Base-by-base conservation (phyloP, 495 filamentous ascomycete genomes). In the Letharia columbiana region DNA sequence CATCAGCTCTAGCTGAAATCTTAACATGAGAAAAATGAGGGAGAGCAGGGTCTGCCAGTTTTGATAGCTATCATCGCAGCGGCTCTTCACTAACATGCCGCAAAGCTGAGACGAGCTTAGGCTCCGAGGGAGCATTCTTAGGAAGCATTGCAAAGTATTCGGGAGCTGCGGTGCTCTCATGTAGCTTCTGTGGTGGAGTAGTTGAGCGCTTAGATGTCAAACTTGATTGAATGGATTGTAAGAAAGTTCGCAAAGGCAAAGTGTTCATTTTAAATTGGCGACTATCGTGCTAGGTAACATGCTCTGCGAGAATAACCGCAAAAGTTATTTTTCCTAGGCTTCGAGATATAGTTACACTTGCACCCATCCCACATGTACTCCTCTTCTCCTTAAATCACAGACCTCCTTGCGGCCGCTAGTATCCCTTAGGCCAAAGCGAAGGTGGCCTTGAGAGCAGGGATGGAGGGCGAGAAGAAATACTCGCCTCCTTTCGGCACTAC, bases 401-500 rank as follows among this genome's bases (percentile, higher is more conserved):
- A 37, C 10, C 5, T 20, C 4, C 12, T 23, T 11, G 10, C 31
- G 12, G 11, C 6, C 54, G 15, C 54, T 37, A 12, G 54, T 33
- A 37, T 20, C 31, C 2, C 17, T 7, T 57, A 57, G 54, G 63
- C 39, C 63, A 59, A 44, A 17, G 66, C 68, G 50, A 70, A 70
- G 2, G 57, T 68, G 1, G n/a, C n/a, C 47, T 68, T 68, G 44
- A 73, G 50, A 10, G 60, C 50, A 33, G 69, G 56, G 47, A 69
- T 63, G 17, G 62, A 71, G n/a, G 71, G 71, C 45, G 67, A 70
- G 57, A 73, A 76, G 68, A 71, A 69, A 52, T 72, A 74, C 47
- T 72, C 72, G 50, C 77, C 71, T 54, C 76, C 73, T 54, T 68
- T 71, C 11, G 59, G 67, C 35, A 67, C 49, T n/a, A 72, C 74